Percentiles rank a stretch among this genome's conserved stretches.
Evolutionary conservation across 2,329 filamentous ascomycete species (phyloP).

Genomic region (Anthostomella pinea): DNA sequence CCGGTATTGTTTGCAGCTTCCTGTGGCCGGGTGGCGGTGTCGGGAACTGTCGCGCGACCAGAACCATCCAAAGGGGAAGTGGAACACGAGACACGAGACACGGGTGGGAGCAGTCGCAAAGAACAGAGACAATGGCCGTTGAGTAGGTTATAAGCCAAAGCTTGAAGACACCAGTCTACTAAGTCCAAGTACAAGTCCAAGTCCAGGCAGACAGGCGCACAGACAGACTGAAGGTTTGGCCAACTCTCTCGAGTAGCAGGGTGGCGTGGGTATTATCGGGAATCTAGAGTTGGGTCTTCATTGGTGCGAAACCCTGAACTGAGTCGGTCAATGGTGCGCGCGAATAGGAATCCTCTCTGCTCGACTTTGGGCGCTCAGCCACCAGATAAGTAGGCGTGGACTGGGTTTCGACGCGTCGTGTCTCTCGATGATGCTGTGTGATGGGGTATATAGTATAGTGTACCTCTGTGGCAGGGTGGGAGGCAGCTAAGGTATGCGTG

Average conservation of each 20-base stretch:
- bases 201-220: too few relatives aligned
- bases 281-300: not conserved
- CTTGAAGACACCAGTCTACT: too few relatives aligned
- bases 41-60: not conserved
- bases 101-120: slow-evolving; percentile 1
- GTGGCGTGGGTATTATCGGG: slow-evolving; percentile 6
- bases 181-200: not conserved
- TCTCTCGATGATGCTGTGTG: too few relatives aligned
- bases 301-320: slow-evolving; percentile 5
- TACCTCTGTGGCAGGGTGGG: too few relatives aligned
- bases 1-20: too few relatives aligned
- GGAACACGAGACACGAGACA: slow-evolving; percentile 2
- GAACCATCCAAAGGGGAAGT: slow-evolving; percentile 2
- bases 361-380: slow-evolving; percentile 5
- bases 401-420: too few relatives aligned
- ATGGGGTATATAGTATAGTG: too few relatives aligned
- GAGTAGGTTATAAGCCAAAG: not conserved
- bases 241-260: too few relatives aligned
- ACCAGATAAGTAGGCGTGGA: too few relatives aligned
- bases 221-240: too few relatives aligned
- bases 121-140: not conserved
- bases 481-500: too few relatives aligned
- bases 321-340: slow-evolving; percentile 6
- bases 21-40: too few relatives aligned
- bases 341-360: slow-evolving; percentile 8